Evolutionary conservation across 192 early-diverging fungal species (phyloP).

Genomic region (Coemansia sp.): DNA sequence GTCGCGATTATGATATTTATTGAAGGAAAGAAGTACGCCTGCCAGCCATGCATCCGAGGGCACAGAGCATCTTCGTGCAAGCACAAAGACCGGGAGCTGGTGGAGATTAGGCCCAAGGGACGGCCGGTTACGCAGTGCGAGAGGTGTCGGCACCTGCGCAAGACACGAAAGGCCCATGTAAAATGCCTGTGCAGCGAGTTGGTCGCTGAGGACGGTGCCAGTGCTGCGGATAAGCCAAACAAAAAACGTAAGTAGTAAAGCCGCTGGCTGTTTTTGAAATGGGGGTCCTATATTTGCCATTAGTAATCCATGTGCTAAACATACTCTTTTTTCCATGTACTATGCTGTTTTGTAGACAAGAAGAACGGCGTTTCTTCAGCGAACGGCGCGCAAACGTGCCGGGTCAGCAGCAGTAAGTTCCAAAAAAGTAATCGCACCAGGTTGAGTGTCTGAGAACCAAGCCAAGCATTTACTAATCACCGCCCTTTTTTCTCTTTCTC

Average conservation of each 20-base stretch:
- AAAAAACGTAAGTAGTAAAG: slow-evolving; percentile 15
- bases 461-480: neutral
- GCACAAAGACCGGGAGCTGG: slow-evolving; percentile 59
- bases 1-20: slow-evolving; percentile 27
- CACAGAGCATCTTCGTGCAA: slow-evolving; percentile 52
- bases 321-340: too few species aligned
- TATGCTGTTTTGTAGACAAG: neutral
- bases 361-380: neutral
- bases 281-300: neutral
- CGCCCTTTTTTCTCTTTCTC: too few species aligned
- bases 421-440: slow-evolving; percentile 25
- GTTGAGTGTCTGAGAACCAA: too few species aligned
- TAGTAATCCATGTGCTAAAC: neutral
- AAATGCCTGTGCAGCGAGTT: slow-evolving; percentile 67
- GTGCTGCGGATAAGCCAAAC: neutral
- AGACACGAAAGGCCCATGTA: slow-evolving; percentile 64
- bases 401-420: slow-evolving; percentile 2
- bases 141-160: slow-evolving; percentile 69
- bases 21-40: slow-evolving; percentile 48
- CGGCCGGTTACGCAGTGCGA: slow-evolving; percentile 71
- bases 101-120: slow-evolving; percentile 66
- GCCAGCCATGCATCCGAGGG: slow-evolving; percentile 52
- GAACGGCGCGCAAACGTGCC: neutral
- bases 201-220: neutral
- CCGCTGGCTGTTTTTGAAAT: neutral